These are phyloP conservation scores for Fusarium tricinctum DNA, from an alignment of 2,329 filamentous ascomycete genomes.

Conservation along the genomic window DNA sequence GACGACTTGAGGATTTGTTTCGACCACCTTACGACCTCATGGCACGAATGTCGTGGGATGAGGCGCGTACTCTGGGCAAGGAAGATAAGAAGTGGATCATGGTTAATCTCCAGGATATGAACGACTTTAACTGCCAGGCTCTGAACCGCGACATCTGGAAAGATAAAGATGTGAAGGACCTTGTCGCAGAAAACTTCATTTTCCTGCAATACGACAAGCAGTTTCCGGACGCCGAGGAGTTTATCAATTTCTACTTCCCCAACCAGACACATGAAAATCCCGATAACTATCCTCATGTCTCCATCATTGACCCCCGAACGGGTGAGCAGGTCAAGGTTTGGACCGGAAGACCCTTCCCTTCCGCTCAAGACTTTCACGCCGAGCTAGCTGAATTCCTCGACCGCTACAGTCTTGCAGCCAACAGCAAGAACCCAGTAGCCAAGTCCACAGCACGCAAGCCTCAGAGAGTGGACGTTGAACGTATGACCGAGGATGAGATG, in stretches of 20 bases:
- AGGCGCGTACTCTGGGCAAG: constrained; percentile 87
- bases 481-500: constrained; percentile 98
- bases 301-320: constrained; percentile 94
- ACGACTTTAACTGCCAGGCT: constrained; percentile 93
- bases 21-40: constrained; percentile 94
- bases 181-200: constrained; percentile 91
- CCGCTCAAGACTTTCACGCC: constrained; percentile 84
- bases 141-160: constrained; percentile 98
- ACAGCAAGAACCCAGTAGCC: constrained; percentile 93
- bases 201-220: constrained; percentile 96
- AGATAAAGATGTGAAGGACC: constrained; percentile 80
- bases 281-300: constrained; percentile 96
- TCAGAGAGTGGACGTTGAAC: constrained; percentile 80
- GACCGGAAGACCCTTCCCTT: constrained; percentile 86
- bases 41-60: constrained; percentile 82
- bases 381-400: constrained; percentile 97
- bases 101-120: constrained; percentile 94
- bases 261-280: constrained; percentile 78
- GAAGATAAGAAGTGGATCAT: constrained; percentile 93
- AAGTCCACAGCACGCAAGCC: constrained; percentile 72
- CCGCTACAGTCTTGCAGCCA: constrained; percentile 88
- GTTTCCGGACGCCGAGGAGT: constrained; percentile 81
- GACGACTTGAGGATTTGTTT: constrained; percentile 89
- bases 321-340: constrained; percentile 98
- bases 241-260: constrained; percentile 90